Conservation (phyloP, 2,329 filamentous ascomycete genomes). For the Arthrocladium fulminans region DNA sequence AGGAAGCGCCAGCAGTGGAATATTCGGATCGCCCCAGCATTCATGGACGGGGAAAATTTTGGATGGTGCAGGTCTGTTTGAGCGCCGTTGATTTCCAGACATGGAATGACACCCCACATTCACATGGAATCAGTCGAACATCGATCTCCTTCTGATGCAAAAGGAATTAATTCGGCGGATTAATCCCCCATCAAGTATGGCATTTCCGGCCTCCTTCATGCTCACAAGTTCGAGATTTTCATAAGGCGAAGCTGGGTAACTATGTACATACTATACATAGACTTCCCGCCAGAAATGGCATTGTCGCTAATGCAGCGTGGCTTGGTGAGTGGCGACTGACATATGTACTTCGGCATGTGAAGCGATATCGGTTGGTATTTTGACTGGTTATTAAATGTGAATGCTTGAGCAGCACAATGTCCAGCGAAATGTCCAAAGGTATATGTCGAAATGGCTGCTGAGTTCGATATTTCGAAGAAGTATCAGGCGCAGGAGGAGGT, state of each 20-base stretch:
- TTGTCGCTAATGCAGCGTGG: background rate
- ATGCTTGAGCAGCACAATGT: no score
- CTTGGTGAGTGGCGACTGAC: background rate
- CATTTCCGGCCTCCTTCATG: background rate
- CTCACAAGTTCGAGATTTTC: background rate
- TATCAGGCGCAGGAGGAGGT: conserved; percentile 21
- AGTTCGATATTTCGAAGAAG: conserved; percentile 17
- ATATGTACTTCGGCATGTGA: background rate
- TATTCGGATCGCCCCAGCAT: no score
- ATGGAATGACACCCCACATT: background rate
- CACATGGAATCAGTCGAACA: background rate
- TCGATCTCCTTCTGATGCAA: no score
- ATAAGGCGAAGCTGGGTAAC: background rate
- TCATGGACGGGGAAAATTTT: no score
- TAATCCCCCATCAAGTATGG: background rate
- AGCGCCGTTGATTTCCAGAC: background rate
- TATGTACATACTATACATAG: background rate
- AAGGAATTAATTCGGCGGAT: background rate
- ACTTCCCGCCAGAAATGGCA: background rate
- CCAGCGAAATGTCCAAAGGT: background rate
- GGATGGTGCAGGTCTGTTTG: background rate
- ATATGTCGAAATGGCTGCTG: conserved; percentile 10
- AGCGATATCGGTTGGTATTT: background rate
- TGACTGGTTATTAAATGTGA: no score
- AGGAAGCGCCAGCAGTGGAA: no score